Percentiles rank a stretch among this genome's conserved stretches.
Conservation (phyloP, 2,329 filamentous ascomycete species). For the Alternaria hordeiaustralica region DNA sequence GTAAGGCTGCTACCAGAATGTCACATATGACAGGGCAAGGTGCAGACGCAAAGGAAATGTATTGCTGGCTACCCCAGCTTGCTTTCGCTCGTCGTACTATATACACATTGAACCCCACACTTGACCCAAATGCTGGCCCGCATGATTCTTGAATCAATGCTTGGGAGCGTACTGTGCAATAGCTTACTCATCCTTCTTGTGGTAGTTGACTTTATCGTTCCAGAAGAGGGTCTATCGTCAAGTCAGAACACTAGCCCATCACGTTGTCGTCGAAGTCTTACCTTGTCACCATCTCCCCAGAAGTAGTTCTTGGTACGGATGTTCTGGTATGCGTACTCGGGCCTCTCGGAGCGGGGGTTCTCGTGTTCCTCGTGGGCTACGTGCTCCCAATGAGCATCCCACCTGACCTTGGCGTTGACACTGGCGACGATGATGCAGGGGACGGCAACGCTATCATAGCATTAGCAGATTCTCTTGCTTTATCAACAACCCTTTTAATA, state of each 20-base stretch:
- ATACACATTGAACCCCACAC: slow-evolving; percentile 22
- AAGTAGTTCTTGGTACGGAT: slow-evolving; percentile 94
- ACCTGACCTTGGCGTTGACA: slow-evolving; percentile 88
- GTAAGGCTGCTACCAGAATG: neutral
- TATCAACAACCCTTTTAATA: neutral
- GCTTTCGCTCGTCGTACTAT: slow-evolving; percentile 30
- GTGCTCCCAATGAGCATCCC: slow-evolving; percentile 98
- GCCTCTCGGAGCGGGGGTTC: slow-evolving; percentile 81
- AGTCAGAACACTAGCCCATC: slow-evolving; percentile 4
- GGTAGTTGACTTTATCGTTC: slow-evolving; percentile 95
- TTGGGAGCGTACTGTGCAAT: slow-evolving; percentile 8
- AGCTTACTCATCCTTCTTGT: slow-evolving; percentile 78
- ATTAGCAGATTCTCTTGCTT: slow-evolving; percentile 17
- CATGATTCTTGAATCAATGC: slow-evolving; percentile 2
- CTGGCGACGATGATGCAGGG: slow-evolving; percentile 74
- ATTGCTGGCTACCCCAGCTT: slow-evolving; percentile 37
- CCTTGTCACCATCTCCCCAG: slow-evolving; percentile 97
- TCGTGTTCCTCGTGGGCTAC: slow-evolving; percentile 69
- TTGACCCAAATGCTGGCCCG: slow-evolving; percentile 6
- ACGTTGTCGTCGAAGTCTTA: slow-evolving; percentile 47
- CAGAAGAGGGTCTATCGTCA: slow-evolving; percentile 66
- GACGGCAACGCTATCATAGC: slow-evolving; percentile 70
- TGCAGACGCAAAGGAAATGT: slow-evolving; percentile 40
- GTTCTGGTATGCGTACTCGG: slow-evolving; percentile 97
- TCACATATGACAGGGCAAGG: neutral